Conservation (phyloP, 2,329 filamentous ascomycete genomes). For the Leptographium radiaticola region DNA sequence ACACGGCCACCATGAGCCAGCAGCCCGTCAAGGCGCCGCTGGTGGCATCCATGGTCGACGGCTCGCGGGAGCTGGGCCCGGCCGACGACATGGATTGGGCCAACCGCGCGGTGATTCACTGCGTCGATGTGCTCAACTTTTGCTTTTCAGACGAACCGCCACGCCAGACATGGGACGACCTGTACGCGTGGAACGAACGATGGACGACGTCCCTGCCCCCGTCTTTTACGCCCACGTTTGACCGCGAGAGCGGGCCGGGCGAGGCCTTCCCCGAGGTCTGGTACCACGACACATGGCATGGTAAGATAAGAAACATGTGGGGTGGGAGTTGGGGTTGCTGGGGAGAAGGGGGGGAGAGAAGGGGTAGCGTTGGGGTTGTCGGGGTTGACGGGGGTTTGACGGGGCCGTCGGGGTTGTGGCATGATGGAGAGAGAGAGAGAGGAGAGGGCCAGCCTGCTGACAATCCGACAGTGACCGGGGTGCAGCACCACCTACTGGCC, state of each 20-base stretch:
- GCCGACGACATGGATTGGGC: slow-evolving; percentile 43
- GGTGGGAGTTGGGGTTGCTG: not conserved
- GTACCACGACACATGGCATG: slow-evolving; percentile 41
- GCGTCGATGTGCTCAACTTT: slow-evolving; percentile 50
- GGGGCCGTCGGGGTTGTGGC: not conserved
- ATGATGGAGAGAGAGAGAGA: too few species aligned
- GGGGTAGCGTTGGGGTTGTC: not conserved
- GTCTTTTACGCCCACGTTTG: slow-evolving; percentile 43
- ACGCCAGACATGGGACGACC: slow-evolving; percentile 26
- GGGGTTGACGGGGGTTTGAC: too few species aligned
- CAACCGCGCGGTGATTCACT: slow-evolving; percentile 47
- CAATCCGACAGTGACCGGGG: slow-evolving; percentile 34
- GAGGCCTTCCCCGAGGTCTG: slow-evolving; percentile 44
- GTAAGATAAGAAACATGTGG: slow-evolving; percentile 14
- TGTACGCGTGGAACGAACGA: slow-evolving; percentile 29
- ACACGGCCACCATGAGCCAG: slow-evolving; percentile 37
- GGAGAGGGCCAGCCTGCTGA: not conserved
- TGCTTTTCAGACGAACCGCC: slow-evolving; percentile 37
- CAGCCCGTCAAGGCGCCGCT: slow-evolving; percentile 35
- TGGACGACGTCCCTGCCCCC: slow-evolving; percentile 34
- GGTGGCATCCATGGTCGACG: slow-evolving; percentile 34
- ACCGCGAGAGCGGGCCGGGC: slow-evolving; percentile 21
- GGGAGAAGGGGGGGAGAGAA: too few species aligned
- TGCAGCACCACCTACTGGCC: slow-evolving; percentile 47
- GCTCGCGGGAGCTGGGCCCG: slow-evolving; percentile 26